Evolutionary conservation across 176 grass and related monocot genomes (phyloP).

Genomic region (Aegilops tauschii): DNA sequence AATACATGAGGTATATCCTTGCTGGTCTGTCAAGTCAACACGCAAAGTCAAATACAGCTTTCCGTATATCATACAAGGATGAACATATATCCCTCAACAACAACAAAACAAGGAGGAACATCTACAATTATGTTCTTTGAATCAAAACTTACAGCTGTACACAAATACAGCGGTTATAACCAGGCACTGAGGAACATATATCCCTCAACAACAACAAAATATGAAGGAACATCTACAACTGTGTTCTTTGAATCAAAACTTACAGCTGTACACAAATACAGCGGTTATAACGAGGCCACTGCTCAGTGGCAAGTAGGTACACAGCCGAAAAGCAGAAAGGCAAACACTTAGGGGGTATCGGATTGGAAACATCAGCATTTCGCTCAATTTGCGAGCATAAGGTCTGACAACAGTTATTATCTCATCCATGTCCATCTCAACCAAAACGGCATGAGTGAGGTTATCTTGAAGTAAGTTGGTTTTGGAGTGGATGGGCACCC

Average conservation of each 20-base stretch:
- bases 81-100: no score
- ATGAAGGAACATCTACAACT: neutral
- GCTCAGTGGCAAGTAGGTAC: slow-evolving; percentile 17
- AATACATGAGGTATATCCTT: neutral
- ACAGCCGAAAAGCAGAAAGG: slow-evolving; percentile 20
- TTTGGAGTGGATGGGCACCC: slow-evolving; percentile 69
- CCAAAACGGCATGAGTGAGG: slow-evolving; percentile 23
- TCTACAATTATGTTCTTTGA: no score
- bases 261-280: slow-evolving; percentile 24
- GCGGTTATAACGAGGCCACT: neutral
- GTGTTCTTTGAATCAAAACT: slow-evolving; percentile 12
- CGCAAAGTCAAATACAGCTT: neutral
- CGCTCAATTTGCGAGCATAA: slow-evolving; percentile 25
- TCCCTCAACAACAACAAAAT: no score
- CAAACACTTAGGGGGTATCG: slow-evolving; percentile 32
- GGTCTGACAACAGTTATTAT: slow-evolving; percentile 35
- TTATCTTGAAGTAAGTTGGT: slow-evolving; percentile 73
- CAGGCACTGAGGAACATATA: no score
- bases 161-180: no score
- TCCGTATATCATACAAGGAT: neutral
- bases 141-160: no score
- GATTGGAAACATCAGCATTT: slow-evolving; percentile 34
- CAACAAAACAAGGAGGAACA: no score
- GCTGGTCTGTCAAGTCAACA: neutral
- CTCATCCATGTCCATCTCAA: slow-evolving; percentile 47